Conservation (phyloP, 2,329 filamentous ascomycete species). For the Xylariaceae sp. region DNA sequence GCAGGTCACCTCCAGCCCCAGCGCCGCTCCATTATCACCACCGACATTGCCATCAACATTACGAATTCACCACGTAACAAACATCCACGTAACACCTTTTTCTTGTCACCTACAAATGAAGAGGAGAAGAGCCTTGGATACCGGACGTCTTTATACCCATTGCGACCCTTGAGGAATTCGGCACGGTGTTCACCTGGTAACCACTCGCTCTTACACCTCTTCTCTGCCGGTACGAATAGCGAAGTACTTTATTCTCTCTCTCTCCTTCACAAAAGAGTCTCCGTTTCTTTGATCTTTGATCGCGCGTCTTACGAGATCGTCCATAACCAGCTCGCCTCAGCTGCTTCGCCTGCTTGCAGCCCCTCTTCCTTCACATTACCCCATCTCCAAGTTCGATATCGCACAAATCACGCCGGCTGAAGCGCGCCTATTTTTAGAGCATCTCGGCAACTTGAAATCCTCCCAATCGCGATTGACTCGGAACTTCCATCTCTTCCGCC, state of each 20-base stretch:
- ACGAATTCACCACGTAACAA: not conserved
- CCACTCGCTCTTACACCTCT: not conserved
- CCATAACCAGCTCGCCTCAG: not conserved
- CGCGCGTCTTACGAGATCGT: not conserved
- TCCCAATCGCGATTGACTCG: slow-evolving; percentile 5
- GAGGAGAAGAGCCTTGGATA: not conserved
- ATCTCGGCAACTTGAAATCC: not conserved
- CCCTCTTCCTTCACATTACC: not conserved
- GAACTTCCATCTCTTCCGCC: slow-evolving; percentile 1
- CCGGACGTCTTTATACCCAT: not conserved
- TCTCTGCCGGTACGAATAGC: too few relatives aligned
- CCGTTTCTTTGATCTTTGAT: slow-evolving; percentile 9
- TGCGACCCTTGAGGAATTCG: not conserved
- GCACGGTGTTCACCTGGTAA: not conserved
- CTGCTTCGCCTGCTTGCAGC: not conserved
- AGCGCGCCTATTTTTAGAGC: not conserved
- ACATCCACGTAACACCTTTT: not conserved
- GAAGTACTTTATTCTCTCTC: not conserved
- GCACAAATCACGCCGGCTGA: not conserved
- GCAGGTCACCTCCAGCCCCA: not conserved
- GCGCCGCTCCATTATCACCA: not conserved
- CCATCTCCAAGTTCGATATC: not conserved
- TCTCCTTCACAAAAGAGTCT: not conserved
- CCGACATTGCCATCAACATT: slow-evolving; percentile 1
- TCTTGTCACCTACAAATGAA: not conserved